Evolutionary conservation across 148 eudicot species (phyloP).

Genomic region (Amaranthus cruentus): DNA sequence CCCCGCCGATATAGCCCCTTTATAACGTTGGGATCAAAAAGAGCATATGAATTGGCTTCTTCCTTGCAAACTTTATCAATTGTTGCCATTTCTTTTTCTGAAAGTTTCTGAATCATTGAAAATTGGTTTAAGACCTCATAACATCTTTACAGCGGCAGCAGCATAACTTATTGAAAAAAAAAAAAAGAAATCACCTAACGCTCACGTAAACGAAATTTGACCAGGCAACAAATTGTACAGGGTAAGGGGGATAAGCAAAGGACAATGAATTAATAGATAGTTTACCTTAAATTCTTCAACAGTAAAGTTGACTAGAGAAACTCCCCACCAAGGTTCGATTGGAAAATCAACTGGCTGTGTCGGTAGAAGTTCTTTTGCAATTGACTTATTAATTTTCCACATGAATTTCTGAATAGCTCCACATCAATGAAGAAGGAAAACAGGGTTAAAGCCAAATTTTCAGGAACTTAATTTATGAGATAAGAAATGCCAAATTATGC

Average conservation of each 20-base stretch:
- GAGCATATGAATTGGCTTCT: conserved; percentile 81
- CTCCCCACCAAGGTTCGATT: conserved; percentile 99
- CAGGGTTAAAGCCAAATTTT: conserved; percentile 11
- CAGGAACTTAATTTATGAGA: not conserved
- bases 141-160: not conserved
- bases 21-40: conserved; percentile 75
- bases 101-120: conserved; percentile 66
- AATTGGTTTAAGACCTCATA: not conserved
- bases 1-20: conserved; percentile 87
- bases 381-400: conserved; percentile 99
- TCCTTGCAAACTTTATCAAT: conserved; percentile 97
- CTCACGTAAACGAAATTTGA: not conserved
- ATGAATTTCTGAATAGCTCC: conserved; percentile 83
- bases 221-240: not conserved
- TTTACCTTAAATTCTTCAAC: conserved; percentile 95
- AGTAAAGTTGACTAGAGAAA: conserved; percentile 93
- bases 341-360: conserved; percentile 77
- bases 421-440: conserved; percentile 26
- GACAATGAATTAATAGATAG: not conserved
- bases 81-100: conserved; percentile 94
- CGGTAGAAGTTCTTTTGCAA: conserved; percentile 91
- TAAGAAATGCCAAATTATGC: not conserved
- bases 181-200: not conserved
- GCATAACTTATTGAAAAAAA: not conserved
- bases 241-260: not conserved